A percentile compares a stretch with the other conserved stretches of the same genome.
phyloP scores from a whole-genome alignment of 1,284 basidiomycete genomes.

The Cryptococcus wingfieldii region DNA sequence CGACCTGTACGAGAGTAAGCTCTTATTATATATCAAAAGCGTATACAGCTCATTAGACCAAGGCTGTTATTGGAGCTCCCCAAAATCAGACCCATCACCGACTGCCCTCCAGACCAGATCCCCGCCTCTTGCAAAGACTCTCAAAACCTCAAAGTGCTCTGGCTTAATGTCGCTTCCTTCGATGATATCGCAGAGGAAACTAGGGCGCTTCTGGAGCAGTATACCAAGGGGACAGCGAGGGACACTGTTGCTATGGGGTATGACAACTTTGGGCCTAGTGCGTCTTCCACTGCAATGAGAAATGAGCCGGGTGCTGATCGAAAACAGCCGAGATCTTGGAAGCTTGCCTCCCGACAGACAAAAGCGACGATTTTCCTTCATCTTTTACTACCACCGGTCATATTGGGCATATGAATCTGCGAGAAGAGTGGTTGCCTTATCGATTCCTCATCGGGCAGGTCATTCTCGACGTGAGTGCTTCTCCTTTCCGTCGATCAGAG shows the following conservation, averaged over 20 bases:
- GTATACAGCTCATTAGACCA: not conserved
- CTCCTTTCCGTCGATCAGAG: not conserved
- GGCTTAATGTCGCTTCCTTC: conserved; percentile 42
- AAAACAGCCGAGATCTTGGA: conserved; percentile 72
- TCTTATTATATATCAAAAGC: not conserved
- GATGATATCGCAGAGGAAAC: conserved; percentile 61
- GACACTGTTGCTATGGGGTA: conserved; percentile 68
- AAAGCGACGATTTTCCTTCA: conserved; percentile 72
- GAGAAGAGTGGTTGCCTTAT: conserved; percentile 85
- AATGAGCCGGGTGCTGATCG: not conserved
- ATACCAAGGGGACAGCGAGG: conserved; percentile 57
- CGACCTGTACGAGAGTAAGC: conserved; percentile 58
- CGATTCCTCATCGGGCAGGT: conserved; percentile 87
- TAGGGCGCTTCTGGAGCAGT: conserved; percentile 55
- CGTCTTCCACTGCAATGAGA: conserved; percentile 14
- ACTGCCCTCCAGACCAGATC: conserved; percentile 51
- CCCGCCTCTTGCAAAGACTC: not conserved
- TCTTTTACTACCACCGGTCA: conserved; percentile 89
- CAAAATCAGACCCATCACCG: conserved; percentile 60
- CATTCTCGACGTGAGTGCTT: conserved; percentile 70
- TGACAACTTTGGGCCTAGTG: conserved; percentile 79
- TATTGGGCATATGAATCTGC: conserved; percentile 89
- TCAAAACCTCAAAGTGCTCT: conserved; percentile 49
- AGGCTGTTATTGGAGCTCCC: conserved; percentile 59
- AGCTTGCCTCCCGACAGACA: conserved; percentile 68